These are phyloP conservation scores for Phialemoniopsis sp. DNA, from an alignment of 2,329 filamentous ascomycete genomes.

Conservation along the genomic window DNA sequence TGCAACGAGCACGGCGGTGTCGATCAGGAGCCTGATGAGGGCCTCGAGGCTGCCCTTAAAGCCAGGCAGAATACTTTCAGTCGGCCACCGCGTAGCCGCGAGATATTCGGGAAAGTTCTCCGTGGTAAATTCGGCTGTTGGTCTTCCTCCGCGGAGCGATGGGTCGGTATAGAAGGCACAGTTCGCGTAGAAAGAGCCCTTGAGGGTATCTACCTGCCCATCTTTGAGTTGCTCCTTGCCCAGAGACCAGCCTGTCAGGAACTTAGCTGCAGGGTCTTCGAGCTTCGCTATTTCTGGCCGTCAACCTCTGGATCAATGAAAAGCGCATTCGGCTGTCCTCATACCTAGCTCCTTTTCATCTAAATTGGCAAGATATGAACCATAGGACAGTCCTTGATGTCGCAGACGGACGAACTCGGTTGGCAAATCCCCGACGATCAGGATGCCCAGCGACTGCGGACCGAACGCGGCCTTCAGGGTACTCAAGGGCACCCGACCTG, in stretches of 20 bases:
- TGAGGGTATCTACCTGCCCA: conserved; percentile 73
- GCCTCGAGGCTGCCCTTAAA: too few species aligned
- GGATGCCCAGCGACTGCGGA: conserved; percentile 59
- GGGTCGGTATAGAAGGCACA: conserved; percentile 72
- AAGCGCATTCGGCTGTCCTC: too few species aligned
- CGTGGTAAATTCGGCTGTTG: too few species aligned
- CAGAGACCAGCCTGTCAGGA: conserved; percentile 71
- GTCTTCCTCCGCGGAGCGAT: too few species aligned
- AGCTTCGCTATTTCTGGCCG: too few species aligned
- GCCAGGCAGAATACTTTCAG: too few species aligned
- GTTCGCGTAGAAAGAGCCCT: conserved; percentile 82
- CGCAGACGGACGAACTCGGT: conserved; percentile 59
- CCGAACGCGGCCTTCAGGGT: conserved; percentile 63
- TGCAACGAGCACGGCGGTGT: conserved; percentile 65
- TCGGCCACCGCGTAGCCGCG: too few species aligned
- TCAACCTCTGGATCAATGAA: too few species aligned
- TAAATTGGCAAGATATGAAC: conserved; percentile 84
- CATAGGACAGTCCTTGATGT: conserved; percentile 72
- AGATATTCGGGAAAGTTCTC: too few species aligned
- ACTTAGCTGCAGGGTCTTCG: conserved; percentile 57
- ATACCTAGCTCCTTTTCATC: conserved; percentile 66
- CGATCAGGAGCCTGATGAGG: too few species aligned
- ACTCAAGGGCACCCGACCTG: conserved; percentile 64
- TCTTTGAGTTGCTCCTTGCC: conserved; percentile 79
- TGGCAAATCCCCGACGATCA: conserved; percentile 59